phyloP scores from a whole-genome alignment of 2,329 filamentous ascomycete genomes.

The Trichophyton mentagrophytes region DNA sequence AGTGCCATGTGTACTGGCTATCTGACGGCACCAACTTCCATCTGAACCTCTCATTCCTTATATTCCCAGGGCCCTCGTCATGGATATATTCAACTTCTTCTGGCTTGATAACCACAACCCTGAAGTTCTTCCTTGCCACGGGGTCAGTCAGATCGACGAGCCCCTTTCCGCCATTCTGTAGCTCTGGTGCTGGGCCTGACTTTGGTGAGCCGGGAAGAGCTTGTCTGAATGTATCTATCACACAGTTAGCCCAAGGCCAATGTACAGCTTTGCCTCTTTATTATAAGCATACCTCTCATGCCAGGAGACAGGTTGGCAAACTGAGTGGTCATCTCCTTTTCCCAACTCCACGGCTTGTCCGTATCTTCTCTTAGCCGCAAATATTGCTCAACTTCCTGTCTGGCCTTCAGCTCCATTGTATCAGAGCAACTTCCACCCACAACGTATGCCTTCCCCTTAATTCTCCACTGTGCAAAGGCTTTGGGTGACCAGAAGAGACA shows the following conservation, averaged over 20 bases:
- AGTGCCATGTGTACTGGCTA: conserved; percentile 32
- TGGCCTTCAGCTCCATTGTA: conserved; percentile 32
- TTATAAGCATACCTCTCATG: conserved; percentile 49
- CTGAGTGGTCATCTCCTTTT: conserved; percentile 65
- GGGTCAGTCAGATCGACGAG: conserved; percentile 58
- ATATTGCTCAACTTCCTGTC: conserved; percentile 49
- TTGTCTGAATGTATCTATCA: conserved; percentile 53
- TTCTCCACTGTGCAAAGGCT: conserved; percentile 66
- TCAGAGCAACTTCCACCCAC: conserved; percentile 55
- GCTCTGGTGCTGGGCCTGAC: conserved; percentile 28
- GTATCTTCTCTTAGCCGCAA: conserved; percentile 33
- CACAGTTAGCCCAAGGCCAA: not conserved
- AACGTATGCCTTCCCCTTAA: conserved; percentile 64
- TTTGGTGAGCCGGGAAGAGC: conserved; percentile 55
- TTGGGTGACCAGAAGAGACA: conserved; percentile 69
- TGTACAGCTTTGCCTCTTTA: not conserved
- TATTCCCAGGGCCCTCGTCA: conserved; percentile 49
- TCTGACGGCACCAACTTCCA: conserved; percentile 48
- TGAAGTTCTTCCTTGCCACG: conserved; percentile 60
- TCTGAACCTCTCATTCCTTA: conserved; percentile 48
- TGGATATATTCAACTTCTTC: conserved; percentile 65
- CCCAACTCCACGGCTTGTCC: conserved; percentile 56
- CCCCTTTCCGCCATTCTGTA: conserved; percentile 44
- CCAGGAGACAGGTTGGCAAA: conserved; percentile 78
- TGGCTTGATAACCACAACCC: conserved; percentile 76